Base-by-base conservation (phyloP, 2,329 filamentous ascomycete genomes). In the Fusarium luffae region DNA sequence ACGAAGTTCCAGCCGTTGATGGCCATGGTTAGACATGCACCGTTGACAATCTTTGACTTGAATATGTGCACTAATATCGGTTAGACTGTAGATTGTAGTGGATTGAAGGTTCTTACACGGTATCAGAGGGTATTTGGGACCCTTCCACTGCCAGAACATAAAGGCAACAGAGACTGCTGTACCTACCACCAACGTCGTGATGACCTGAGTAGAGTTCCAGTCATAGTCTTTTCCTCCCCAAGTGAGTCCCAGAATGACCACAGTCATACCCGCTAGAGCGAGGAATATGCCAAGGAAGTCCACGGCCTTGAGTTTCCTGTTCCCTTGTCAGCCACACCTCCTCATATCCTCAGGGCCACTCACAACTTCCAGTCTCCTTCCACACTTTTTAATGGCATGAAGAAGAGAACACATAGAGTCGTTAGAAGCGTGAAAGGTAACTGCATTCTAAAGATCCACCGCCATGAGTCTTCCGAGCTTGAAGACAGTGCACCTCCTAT, bases 1-100 rank as follows among this genome's bases (percentile, higher is more conserved):
- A 88, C 79, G 58, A 87, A 87, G 67, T 87, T 87, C 86, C 86
- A 88, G 5, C 86, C 86, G 52, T 88, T 87, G 72, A 88, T 83
- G 37, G 85, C 84, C 84, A 86, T 87, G 18, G 85, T 87, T 19
- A 88, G 67, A 62, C 84, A 87, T 2, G 85, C 84, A 2, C 86
- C 85, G 37, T 85, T 86, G 30, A 87, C 85, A 30, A 88, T 85
- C 18, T 77, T 79, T 2, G 80, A 82, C 68, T 82, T 83, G 80
- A 88, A 87, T 18, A 89, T 85, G 66, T 86, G 83, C 37, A 87
- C 81, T 74, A 74, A n/a, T 1, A 12, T 19, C 9, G 2, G 23
- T 51, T 5, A 51, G 49, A 41, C 2, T 5, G 5, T 19, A 14
- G 4, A 11, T 0, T 5, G 5, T 1, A 19, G 12, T 16, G 13